Evolutionary conservation across 2,329 filamentous ascomycete genomes (phyloP), one percentile per base, ranked within the genome.

Genomic region (Phyllosticta citriasiana): DNA sequence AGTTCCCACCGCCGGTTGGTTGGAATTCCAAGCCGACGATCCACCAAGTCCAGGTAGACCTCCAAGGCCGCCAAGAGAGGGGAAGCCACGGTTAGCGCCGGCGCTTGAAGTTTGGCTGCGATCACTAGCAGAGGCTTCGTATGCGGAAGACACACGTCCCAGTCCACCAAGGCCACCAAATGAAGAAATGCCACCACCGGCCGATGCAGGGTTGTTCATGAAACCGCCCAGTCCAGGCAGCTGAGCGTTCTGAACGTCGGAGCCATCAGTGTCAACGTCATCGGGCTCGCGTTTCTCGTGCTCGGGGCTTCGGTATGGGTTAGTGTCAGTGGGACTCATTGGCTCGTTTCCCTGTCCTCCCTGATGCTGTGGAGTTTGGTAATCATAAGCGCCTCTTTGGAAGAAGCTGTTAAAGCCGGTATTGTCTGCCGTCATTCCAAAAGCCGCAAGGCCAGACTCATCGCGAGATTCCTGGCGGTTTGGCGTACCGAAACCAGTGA

Each of bases 31-130:
- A 47, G 84, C 79, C 19, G 81, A 77, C 59, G 84, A 79, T 77
- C 87, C 88, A 57, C 86, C 85, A 10, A 77, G 66, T 9, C 76
- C 75, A 47, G 74, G 74, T 57, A 88, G 76, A 47, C 79, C 78
- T 62, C 82, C 79, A 19, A 90, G 75, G 26, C 82, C 83, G 55
- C 81, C 82, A 5, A 90, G 71, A 10, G 78, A 75, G 12, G 86
- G 80, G 65, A 90, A 96, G 9, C 82, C 86, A 68, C 91, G 89
- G 53, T 78, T 76, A 26, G 88, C 85, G 12, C 90, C 89, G 19
- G 88, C 88, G 69, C 92, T 96, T 0, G 92, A 96, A 0, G 90
- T 96, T 73, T 96, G 91, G 71, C 92, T 97, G 22, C 93, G 87
- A 71, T 97, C 93, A 66, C 91, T 90, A 4, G 87, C 88, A 57